Base-by-base conservation (phyloP, 495 filamentous ascomycete species). In the Bacidia rubella region DNA sequence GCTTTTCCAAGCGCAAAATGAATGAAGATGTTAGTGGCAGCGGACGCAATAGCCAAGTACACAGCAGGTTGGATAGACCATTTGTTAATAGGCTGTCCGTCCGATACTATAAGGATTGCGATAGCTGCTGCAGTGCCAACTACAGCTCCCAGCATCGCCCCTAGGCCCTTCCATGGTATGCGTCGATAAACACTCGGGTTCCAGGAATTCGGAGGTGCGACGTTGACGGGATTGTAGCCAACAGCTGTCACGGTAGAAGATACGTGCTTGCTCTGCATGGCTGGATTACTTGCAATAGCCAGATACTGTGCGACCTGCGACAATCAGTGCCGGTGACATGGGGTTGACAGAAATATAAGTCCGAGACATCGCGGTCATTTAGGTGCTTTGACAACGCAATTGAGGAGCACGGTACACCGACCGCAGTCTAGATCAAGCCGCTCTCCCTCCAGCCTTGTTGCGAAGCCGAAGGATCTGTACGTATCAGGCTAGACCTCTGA, bases 1-100 rank as follows among this genome's bases (percentile, higher is more conserved):
- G 54, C 55, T 22, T 57, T 40, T 26, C 32, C n/a, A 11, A 57
- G 12, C 11, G 55, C 54, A 27, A 21, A 57, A 23, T 17, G 22
- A 9, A 57, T 27, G 23, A 56, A 24, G 20, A 49, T 56, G 29
- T 50, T 50, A 1, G 22, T 52, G 23, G 35, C 20, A 15, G 55
- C 49, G 35, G 41, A 58, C 15, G 45, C 27, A 20, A 57, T 46
- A 46, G 42, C 24, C 17, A 45, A 23, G 24, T 46, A 46, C 1
- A 29, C 38, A 25, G 35, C 23, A 9, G 40, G 40, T 40, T 26
- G 51, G 2, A 46, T 9, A 12, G 19, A n/a, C 23, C 39, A 52
- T 19, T n/a, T 29, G n/a, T 1, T 32, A 12, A 27, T 20, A 25
- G 51, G 1, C 12, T 46, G 39, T 9, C 25, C 24, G 42, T 53